These are phyloP conservation scores for Brasilioporus rufonigricans DNA, from an alignment of 768 basidiomycete genomes.

Conservation along the genomic window DNA sequence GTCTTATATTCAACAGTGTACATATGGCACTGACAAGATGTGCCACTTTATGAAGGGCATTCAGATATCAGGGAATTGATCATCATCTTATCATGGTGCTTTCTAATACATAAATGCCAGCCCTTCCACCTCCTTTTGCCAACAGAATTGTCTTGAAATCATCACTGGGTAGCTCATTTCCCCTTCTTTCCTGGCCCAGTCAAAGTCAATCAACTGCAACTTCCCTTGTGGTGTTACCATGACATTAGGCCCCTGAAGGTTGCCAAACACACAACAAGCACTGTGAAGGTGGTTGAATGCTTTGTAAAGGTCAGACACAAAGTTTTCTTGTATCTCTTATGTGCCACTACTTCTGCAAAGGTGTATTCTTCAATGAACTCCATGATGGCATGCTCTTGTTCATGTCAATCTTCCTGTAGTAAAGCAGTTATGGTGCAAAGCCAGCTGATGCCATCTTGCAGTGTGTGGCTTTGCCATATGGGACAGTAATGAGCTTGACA, in stretches of 20 bases:
- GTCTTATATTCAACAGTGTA: too few species aligned
- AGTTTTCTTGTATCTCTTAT: not conserved
- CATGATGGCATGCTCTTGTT: too few species aligned
- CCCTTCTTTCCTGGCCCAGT: constrained; percentile 4
- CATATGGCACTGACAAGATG: too few species aligned
- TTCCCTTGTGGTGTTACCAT: constrained; percentile 18
- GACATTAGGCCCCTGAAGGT: constrained; percentile 36
- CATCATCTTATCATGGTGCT: constrained; percentile 18
- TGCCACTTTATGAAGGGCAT: too few species aligned
- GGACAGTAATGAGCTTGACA: too few species aligned
- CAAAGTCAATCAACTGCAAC: constrained; percentile 3
- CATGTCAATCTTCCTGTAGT: too few species aligned
- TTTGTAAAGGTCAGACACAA: constrained; percentile 20
- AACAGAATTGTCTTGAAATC: not conserved
- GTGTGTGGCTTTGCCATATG: too few species aligned
- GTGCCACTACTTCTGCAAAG: not conserved
- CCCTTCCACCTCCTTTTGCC: not conserved
- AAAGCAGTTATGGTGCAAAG: too few species aligned
- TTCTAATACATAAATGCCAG: not conserved
- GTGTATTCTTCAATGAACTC: not conserved
- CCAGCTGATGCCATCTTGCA: too few species aligned
- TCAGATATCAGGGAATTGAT: too few species aligned
- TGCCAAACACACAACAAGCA: constrained; percentile 36
- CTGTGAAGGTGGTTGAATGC: constrained; percentile 27
- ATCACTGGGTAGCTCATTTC: not conserved